Percentiles rank a stretch among this genome's conserved stretches.
Conservation (phyloP, 1,284 basidiomycete genomes). For the Irpex sp. region DNA sequence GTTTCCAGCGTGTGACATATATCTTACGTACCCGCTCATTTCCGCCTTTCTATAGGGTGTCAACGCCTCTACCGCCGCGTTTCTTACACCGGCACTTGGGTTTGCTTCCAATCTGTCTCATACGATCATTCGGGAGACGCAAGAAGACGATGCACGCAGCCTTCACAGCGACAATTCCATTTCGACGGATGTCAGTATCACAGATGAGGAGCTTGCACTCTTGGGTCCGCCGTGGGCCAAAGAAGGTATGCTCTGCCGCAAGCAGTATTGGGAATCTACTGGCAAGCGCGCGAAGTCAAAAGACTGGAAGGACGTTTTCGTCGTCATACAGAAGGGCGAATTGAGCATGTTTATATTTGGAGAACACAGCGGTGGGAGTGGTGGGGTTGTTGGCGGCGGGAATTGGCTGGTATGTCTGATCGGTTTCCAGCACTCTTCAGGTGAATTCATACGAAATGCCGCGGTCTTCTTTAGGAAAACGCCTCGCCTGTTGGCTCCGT, state of each 20-base stretch:
- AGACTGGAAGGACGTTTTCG: conserved; percentile 91
- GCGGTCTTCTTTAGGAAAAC: conserved; percentile 55
- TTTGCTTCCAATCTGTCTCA: conserved; percentile 96
- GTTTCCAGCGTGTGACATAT: conserved; percentile 16
- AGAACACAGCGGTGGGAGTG: conserved; percentile 53
- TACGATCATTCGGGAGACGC: conserved; percentile 91
- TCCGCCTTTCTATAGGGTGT: conserved; percentile 27
- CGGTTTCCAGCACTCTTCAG: not conserved
- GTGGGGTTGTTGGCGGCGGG: conserved; percentile 81
- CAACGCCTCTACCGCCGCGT: conserved; percentile 36
- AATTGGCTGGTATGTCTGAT: conserved; percentile 85
- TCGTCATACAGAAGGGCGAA: conserved; percentile 92
- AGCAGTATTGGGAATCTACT: conserved; percentile 88
- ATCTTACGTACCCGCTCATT: not conserved
- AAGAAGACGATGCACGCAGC: conserved; percentile 87
- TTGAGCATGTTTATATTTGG: conserved; percentile 95
- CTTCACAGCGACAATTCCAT: conserved; percentile 56
- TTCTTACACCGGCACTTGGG: conserved; percentile 80
- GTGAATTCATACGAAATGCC: conserved; percentile 3
- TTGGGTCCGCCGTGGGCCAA: conserved; percentile 98
- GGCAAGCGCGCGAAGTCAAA: conserved; percentile 85
- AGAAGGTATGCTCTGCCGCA: conserved; percentile 92
- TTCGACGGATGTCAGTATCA: conserved; percentile 75
- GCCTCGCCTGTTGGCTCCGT: conserved; percentile 82
- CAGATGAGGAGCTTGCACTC: conserved; percentile 92